Percentiles rank a stretch among this genome's conserved stretches.
These are phyloP conservation scores for Glarea lozoyensis DNA, from an alignment of 495 filamentous ascomycete species.

Conservation along the genomic window DNA sequence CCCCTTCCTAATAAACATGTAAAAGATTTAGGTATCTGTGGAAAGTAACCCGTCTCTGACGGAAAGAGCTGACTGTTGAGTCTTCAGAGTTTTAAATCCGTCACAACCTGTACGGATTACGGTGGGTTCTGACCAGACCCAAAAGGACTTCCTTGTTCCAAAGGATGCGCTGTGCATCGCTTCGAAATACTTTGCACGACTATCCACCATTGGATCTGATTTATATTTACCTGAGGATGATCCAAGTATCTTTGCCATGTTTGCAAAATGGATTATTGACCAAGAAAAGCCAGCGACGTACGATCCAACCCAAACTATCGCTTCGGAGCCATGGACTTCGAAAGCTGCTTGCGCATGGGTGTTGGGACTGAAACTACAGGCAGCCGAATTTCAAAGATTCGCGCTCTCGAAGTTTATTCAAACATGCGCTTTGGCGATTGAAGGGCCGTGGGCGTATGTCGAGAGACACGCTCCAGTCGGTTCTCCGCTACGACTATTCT, in stretches of 20 bases:
- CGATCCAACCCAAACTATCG: not conserved
- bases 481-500: constrained; percentile 10
- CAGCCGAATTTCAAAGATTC: constrained; percentile 7
- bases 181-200: not conserved
- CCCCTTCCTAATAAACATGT: too few relatives aligned
- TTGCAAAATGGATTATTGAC: constrained; percentile 2
- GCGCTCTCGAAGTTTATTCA: constrained; percentile 13
- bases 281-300: not conserved
- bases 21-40: too few relatives aligned
- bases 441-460: constrained; percentile 11
- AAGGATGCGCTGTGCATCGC: not conserved
- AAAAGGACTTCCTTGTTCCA: not conserved
- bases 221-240: not conserved
- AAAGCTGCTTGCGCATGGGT: constrained; percentile 6
- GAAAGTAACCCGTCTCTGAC: too few relatives aligned
- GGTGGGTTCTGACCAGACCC: not conserved
- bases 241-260: constrained; percentile 3
- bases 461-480: constrained; percentile 3
- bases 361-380: constrained; percentile 5
- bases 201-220: not conserved
- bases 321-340: constrained; percentile 11
- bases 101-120: not conserved
- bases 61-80: constrained; percentile 4
- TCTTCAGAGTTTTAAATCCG: not conserved
- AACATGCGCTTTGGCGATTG: constrained; percentile 3